Evolutionary conservation across 305 asterid species (phyloP).

Genomic region (Solanum hybrid): DNA sequence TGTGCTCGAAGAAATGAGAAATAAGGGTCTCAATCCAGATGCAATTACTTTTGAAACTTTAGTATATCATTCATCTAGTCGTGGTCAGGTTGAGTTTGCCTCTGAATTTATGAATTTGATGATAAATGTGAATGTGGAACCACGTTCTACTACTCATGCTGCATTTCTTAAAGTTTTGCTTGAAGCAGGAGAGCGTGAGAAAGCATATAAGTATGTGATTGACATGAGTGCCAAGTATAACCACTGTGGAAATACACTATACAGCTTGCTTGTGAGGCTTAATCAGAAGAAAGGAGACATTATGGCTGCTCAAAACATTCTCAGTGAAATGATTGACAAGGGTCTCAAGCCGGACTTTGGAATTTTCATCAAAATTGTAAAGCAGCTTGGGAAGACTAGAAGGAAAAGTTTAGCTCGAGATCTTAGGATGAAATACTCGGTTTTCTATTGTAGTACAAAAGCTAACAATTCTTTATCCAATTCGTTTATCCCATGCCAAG

Average conservation of each 20-base stretch:
- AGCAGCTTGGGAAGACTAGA: conserved; percentile 33
- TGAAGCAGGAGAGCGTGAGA: conserved; percentile 33
- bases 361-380: conserved; percentile 31
- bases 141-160: conserved; percentile 49
- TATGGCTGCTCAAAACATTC: conserved; percentile 36
- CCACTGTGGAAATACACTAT: conserved; percentile 34
- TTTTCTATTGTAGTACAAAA: conserved; percentile 18
- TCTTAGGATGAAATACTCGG: conserved; percentile 37
- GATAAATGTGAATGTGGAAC: conserved; percentile 38
- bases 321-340: conserved; percentile 67
- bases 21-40: conserved; percentile 32
- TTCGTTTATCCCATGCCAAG: neutral
- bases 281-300: conserved; percentile 42
- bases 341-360: conserved; percentile 52
- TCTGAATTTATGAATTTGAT: conserved; percentile 37
- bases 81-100: conserved; percentile 42
- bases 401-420: conserved; percentile 37
- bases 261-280: conserved; percentile 59
- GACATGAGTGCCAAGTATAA: conserved; percentile 29
- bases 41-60: conserved; percentile 58
- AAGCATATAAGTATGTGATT: conserved; percentile 44
- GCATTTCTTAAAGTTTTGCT: conserved; percentile 39
- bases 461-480: conserved; percentile 1
- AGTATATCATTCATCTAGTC: conserved; percentile 32
- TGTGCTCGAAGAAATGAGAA: conserved; percentile 49